These are phyloP conservation scores for Candida easanensis DNA, from an alignment of 805 yeast genomes.

Conservation along the genomic window DNA sequence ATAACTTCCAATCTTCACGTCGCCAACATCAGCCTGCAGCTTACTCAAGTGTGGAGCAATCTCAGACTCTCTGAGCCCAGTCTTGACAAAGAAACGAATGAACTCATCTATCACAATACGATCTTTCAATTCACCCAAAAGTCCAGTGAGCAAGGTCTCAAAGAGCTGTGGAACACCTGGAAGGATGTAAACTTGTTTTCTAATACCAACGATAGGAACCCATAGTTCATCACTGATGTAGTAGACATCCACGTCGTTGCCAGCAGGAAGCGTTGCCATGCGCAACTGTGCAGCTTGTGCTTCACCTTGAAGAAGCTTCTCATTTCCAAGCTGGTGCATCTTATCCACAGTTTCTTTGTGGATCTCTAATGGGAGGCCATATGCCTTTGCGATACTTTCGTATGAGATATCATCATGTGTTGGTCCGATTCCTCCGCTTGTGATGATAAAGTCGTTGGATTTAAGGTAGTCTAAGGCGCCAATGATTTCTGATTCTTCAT, in stretches of 20 bases:
- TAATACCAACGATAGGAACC: conserved; percentile 82
- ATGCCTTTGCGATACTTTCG: conserved; percentile 68
- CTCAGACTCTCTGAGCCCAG: conserved; percentile 57
- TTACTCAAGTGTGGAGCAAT: conserved; percentile 62
- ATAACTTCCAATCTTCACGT: conserved; percentile 76
- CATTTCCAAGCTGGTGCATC: conserved; percentile 51
- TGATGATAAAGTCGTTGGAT: conserved; percentile 53
- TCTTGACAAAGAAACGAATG: conserved; percentile 57
- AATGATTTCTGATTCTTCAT: conserved; percentile 63
- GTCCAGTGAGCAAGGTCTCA: conserved; percentile 47
- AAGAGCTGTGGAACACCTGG: conserved; percentile 87
- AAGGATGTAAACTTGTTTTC: conserved; percentile 61
- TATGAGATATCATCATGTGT: conserved; percentile 92
- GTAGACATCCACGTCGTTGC: conserved; percentile 40
- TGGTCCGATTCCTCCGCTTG: conserved; percentile 66
- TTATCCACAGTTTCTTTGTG: conserved; percentile 57
- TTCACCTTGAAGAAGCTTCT: conserved; percentile 35
- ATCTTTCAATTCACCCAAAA: conserved; percentile 38
- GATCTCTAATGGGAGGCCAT: conserved; percentile 43
- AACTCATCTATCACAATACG: conserved; percentile 28
- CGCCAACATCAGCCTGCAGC: conserved; percentile 43
- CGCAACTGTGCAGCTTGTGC: conserved; percentile 61
- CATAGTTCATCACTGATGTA: conserved; percentile 57
- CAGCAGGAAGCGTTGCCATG: conserved; percentile 75
- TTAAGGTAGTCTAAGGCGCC: conserved; percentile 45